Conservation (phyloP, 2,329 filamentous ascomycete genomes). For the Penicillium sp. region DNA sequence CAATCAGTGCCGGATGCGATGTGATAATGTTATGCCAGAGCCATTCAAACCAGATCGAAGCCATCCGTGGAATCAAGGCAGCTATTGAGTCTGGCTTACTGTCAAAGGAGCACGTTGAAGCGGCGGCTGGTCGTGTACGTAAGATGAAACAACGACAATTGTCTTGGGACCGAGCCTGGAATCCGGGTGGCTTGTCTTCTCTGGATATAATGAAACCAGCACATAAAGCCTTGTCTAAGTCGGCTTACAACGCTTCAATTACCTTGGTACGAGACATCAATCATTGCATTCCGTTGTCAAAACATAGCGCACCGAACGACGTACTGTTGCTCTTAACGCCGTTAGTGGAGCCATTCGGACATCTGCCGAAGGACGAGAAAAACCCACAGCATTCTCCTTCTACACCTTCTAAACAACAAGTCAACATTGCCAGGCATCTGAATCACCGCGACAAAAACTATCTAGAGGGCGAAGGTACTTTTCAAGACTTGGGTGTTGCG, state of each 20-base stretch:
- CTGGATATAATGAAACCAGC: slow-evolving; percentile 9
- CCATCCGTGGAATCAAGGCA: slow-evolving; percentile 10
- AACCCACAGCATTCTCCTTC: neutral
- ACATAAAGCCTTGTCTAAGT: slow-evolving; percentile 4
- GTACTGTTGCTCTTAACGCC: slow-evolving; percentile 11
- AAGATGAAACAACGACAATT: slow-evolving; percentile 11
- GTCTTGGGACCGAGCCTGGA: slow-evolving; percentile 11
- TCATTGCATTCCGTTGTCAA: slow-evolving; percentile 6
- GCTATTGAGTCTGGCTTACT: slow-evolving; percentile 10
- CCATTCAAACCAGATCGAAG: slow-evolving; percentile 12
- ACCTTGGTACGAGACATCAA: slow-evolving; percentile 8
- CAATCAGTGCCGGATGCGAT: slow-evolving; percentile 13
- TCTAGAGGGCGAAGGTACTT: slow-evolving; percentile 11
- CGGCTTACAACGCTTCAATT: slow-evolving; percentile 10
- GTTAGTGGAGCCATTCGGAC: slow-evolving; percentile 11
- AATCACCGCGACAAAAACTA: slow-evolving; percentile 7
- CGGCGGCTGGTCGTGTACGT: slow-evolving; percentile 9
- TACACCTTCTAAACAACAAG: neutral
- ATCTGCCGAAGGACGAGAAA: neutral
- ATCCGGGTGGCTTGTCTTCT: slow-evolving; percentile 6
- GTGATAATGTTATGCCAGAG: slow-evolving; percentile 14
- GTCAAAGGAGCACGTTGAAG: slow-evolving; percentile 5
- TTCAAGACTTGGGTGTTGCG: slow-evolving; percentile 10
- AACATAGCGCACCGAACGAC: slow-evolving; percentile 6
- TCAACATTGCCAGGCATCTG: slow-evolving; percentile 12